Percentiles rank a stretch among this genome's conserved stretches.
phyloP scores from a whole-genome alignment of 345 rosid species.

The Brassica cretica region DNA sequence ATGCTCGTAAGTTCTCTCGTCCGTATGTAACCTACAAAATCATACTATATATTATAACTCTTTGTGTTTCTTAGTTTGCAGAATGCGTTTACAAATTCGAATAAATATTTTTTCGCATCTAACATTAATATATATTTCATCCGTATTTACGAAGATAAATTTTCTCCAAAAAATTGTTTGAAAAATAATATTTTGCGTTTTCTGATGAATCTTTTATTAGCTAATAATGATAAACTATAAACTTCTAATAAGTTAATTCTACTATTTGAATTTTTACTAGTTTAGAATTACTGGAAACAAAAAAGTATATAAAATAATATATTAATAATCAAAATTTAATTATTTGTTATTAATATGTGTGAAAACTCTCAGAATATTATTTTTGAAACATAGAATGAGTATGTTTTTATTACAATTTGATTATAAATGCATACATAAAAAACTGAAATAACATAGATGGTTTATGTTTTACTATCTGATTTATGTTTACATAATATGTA shows the following conservation, averaged over 20 bases:
- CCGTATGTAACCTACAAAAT: neutral
- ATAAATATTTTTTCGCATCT: neutral
- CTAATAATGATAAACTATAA: neutral
- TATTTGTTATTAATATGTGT: neutral
- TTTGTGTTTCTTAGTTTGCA: neutral
- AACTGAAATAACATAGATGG: neutral
- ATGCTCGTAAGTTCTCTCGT: constrained; percentile 36
- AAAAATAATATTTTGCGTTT: neutral
- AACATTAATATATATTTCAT: neutral
- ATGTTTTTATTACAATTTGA: neutral
- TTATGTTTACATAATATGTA: neutral
- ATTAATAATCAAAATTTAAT: too few relatives aligned
- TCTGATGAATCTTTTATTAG: neutral
- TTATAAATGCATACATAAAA: neutral
- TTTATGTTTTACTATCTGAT: neutral
- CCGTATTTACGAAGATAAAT: neutral
- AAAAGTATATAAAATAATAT: too few relatives aligned
- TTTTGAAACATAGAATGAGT: too few relatives aligned
- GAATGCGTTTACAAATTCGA: neutral
- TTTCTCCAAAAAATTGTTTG: neutral
- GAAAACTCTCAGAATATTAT: too few relatives aligned
- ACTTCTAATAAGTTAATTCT: neutral
- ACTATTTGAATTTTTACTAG: neutral
- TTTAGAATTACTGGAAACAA: too few relatives aligned
- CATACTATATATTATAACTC: neutral